These are phyloP conservation scores for Pontederia crassipes DNA, from an alignment of 176 grass and related monocot species.

Conservation along the genomic window DNA sequence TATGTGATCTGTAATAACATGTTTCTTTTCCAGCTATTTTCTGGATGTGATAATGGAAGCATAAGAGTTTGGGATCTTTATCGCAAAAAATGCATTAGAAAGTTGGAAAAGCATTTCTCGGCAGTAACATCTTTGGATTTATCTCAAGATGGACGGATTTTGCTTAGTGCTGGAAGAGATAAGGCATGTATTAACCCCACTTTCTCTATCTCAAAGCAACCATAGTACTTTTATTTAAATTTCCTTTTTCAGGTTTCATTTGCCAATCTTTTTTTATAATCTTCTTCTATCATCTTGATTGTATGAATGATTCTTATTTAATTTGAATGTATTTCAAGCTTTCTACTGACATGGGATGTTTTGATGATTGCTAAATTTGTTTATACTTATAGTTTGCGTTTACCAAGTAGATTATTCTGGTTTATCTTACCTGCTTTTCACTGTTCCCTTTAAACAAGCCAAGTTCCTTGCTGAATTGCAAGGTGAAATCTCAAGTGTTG, in stretches of 20 bases:
- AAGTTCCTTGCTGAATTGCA: too few relatives aligned
- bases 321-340: too few relatives aligned
- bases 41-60: constrained; percentile 67
- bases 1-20: constrained; percentile 16
- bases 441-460: too few relatives aligned
- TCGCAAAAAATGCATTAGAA: constrained; percentile 67
- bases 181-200: constrained; percentile 33
- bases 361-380: too few relatives aligned
- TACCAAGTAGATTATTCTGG: too few relatives aligned
- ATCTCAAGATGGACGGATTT: constrained; percentile 61
- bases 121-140: constrained; percentile 71
- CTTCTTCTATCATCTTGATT: neutral
- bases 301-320: too few relatives aligned
- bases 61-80: constrained; percentile 79
- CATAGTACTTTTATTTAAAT: neutral
- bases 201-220: neutral
- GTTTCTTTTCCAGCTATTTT: constrained; percentile 59
- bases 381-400: too few relatives aligned
- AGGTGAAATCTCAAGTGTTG: too few relatives aligned
- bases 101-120: constrained; percentile 73
- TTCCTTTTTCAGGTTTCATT: constrained; percentile 7
- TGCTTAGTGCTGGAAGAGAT: constrained; percentile 88
- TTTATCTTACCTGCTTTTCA: too few relatives aligned
- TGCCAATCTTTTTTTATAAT: constrained; percentile 1
- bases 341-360: too few relatives aligned